Conservation (phyloP, 345 rosid species). For the Euphorbia peplus region DNA sequence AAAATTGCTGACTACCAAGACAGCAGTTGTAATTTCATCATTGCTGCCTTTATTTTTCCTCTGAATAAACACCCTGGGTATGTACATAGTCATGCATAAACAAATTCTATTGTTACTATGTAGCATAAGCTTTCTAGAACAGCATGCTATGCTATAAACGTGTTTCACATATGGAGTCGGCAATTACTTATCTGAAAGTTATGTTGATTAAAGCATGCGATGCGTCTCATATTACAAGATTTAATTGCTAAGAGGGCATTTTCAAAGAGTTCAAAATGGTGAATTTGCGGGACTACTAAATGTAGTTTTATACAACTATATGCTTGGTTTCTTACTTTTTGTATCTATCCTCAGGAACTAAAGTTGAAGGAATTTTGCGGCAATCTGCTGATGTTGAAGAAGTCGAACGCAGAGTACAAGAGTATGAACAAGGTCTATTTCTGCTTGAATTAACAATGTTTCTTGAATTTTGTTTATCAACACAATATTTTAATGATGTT, state of each 20-base stretch:
- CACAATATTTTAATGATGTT: not conserved
- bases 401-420: conserved; percentile 91
- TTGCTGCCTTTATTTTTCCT: not conserved
- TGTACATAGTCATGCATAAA: not conserved
- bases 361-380: conserved; percentile 85
- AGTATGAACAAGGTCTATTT: conserved; percentile 82
- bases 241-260: not conserved
- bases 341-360: conserved; percentile 57
- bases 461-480: conserved; percentile 1
- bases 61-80: not conserved
- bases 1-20: not conserved
- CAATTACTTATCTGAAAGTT: not conserved
- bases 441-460: conserved; percentile 16
- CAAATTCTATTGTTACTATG: not conserved
- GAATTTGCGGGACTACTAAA: not conserved
- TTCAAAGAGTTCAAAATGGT: not conserved
- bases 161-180: no score
- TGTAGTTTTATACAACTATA: not conserved
- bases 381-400: conserved; percentile 98
- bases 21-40: not conserved
- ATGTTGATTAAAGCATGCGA: not conserved
- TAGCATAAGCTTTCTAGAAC: no score
- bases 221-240: not conserved
- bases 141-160: no score
- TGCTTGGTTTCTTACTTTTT: not conserved